phyloP scores from a whole-genome alignment of 495 filamentous ascomycete genomes.

The Parmelia sp. region DNA sequence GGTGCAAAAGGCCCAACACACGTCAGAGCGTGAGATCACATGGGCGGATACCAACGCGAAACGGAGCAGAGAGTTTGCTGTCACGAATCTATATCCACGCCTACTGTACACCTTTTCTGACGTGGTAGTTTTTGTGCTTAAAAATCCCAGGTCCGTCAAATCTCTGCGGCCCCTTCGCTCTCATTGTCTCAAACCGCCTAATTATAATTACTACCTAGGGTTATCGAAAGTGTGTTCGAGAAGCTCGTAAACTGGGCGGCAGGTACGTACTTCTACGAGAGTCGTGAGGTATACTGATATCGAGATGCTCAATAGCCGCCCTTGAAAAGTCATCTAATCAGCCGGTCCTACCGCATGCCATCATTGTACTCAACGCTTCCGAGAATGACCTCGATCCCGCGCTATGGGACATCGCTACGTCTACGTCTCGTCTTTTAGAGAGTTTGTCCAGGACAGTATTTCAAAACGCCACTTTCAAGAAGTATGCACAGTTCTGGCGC shows the following conservation, averaged over 20 bases:
- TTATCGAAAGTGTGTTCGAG: slow-evolving; percentile 27
- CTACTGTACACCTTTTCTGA: slow-evolving; percentile 35
- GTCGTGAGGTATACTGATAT: no score
- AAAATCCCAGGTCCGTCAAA: slow-evolving; percentile 10
- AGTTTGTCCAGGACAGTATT: slow-evolving; percentile 13
- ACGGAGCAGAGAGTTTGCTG: slow-evolving; percentile 29
- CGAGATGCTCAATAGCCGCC: no score
- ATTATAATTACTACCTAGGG: no score
- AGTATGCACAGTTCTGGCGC: slow-evolving; percentile 34
- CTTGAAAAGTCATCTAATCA: slow-evolving; percentile 53
- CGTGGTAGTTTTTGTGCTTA: slow-evolving; percentile 20
- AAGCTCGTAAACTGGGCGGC: slow-evolving; percentile 33
- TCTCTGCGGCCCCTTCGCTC: no score
- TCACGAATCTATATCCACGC: slow-evolving; percentile 47
- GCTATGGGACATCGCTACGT: slow-evolving; percentile 43
- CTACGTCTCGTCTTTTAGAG: slow-evolving; percentile 38
- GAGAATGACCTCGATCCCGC: slow-evolving; percentile 41
- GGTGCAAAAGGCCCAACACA: slow-evolving; percentile 13
- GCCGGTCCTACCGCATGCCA: slow-evolving; percentile 45
- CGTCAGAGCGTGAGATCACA: slow-evolving; percentile 11
- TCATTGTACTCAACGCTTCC: slow-evolving; percentile 49
- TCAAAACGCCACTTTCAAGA: slow-evolving; percentile 21
- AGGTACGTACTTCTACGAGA: no score
- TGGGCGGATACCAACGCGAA: slow-evolving; percentile 18
- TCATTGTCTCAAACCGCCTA: no score